phyloP scores from a whole-genome alignment of 1,284 basidiomycete genomes.

The Moniliophthora roreri region DNA sequence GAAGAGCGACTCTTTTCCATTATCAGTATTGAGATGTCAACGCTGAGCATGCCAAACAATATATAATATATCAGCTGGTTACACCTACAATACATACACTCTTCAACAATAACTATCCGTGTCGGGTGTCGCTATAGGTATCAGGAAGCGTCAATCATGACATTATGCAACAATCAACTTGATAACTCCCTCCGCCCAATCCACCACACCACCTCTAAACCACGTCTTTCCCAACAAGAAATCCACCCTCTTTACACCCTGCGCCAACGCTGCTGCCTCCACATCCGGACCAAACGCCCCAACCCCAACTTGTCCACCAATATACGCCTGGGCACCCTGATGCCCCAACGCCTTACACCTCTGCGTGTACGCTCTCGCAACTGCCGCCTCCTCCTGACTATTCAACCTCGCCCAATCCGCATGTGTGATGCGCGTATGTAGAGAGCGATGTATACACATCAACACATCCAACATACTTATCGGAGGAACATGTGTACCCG shows the following conservation, averaged over 20 bases:
- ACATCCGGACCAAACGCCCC: conserved; percentile 2
- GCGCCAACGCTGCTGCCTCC: conserved; percentile 13
- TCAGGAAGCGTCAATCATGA: too few species aligned
- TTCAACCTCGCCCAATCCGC: conserved; percentile 15
- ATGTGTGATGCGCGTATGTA: conserved; percentile 17
- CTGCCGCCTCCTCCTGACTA: conserved; percentile 8
- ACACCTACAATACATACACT: too few species aligned
- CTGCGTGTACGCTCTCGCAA: conserved; percentile 12
- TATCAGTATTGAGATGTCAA: too few species aligned
- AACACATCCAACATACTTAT: conserved; percentile 16
- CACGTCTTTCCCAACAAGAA: conserved; percentile 15
- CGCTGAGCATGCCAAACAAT: too few species aligned
- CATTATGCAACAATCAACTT: conserved; percentile 8
- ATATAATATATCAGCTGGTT: too few species aligned
- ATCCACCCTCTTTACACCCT: conserved; percentile 20
- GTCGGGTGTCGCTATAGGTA: too few species aligned
- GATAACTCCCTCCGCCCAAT: conserved; percentile 12
- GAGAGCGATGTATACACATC: conserved; percentile 9
- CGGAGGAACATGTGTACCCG: conserved; percentile 9
- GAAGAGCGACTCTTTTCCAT: too few species aligned
- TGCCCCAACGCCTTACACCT: conserved; percentile 14
- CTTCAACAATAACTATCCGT: too few species aligned
- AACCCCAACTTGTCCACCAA: not conserved
- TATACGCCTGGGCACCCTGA: conserved; percentile 2
- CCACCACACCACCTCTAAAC: conserved; percentile 17